phyloP scores from a whole-genome alignment of 2,329 filamentous ascomycete genomes.

The Hymenoscyphus repandus region DNA sequence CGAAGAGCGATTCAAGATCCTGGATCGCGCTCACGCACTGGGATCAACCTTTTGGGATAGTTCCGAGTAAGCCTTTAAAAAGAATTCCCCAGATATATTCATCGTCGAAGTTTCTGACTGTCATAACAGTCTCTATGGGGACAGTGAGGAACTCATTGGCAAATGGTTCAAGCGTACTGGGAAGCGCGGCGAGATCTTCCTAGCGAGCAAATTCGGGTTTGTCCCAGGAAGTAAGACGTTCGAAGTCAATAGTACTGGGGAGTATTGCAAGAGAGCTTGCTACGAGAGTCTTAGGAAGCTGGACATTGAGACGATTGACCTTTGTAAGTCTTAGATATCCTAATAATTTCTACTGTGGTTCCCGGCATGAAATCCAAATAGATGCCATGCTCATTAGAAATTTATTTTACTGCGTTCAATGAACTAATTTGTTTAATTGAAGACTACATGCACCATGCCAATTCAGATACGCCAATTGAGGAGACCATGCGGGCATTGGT shows the following conservation, averaged over 20 bases:
- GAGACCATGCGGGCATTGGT: conserved; percentile 37
- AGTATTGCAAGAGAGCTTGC: conserved; percentile 37
- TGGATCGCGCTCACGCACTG: conserved; percentile 35
- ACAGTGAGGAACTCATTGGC: conserved; percentile 42
- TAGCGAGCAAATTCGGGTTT: conserved; percentile 44
- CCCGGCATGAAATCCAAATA: no score
- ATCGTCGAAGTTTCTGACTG: neutral
- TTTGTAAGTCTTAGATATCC: conserved; percentile 11
- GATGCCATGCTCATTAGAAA: no score
- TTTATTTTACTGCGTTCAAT: no score
- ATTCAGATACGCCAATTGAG: conserved; percentile 36
- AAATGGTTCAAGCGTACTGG: conserved; percentile 42
- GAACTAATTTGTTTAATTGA: neutral
- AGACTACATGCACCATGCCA: conserved; percentile 35
- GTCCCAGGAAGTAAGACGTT: conserved; percentile 16
- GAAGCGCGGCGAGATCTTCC: conserved; percentile 43
- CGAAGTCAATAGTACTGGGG: conserved; percentile 33
- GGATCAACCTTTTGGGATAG: conserved; percentile 32
- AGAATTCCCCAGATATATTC: neutral
- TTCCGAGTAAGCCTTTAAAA: conserved; percentile 14
- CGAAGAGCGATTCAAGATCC: conserved; percentile 33
- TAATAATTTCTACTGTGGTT: no score
- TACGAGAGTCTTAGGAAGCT: conserved; percentile 36
- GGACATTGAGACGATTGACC: conserved; percentile 35
- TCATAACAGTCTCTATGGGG: conserved; percentile 19